A percentile compares a stretch with the other conserved stretches of the same genome.
Evolutionary conservation across 2,329 filamentous ascomycete species (phyloP).

Genomic region (Dothistroma septosporum): DNA sequence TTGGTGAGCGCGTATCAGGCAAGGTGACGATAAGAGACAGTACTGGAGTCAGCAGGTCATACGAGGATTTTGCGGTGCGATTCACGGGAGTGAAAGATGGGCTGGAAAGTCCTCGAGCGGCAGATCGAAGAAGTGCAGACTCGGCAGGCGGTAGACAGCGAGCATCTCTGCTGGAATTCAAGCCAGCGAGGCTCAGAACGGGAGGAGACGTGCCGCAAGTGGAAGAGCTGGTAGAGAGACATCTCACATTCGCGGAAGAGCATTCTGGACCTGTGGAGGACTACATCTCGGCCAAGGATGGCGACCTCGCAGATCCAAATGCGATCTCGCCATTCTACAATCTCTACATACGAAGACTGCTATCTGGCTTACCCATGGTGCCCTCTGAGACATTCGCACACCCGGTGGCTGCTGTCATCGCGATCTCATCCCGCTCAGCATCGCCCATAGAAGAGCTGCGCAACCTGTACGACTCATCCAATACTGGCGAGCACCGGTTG

Average conservation of each 20-base stretch:
- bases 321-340: constrained; percentile 63
- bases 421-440: constrained; percentile 83
- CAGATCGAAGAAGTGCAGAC: constrained; percentile 38
- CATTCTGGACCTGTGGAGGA: constrained; percentile 37
- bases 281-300: constrained; percentile 40
- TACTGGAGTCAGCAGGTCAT: constrained; percentile 72
- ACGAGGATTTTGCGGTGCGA: constrained; percentile 85
- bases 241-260: constrained; percentile 70
- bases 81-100: constrained; percentile 68
- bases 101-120: constrained; percentile 37
- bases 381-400: constrained; percentile 93
- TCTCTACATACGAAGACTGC: constrained; percentile 74
- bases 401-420: constrained; percentile 89
- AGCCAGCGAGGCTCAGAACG: constrained; percentile 39
- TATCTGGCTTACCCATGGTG: constrained; percentile 73
- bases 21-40: constrained; percentile 90
- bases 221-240: constrained; percentile 74
- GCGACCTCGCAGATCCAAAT: constrained; percentile 14
- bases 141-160: constrained; percentile 28
- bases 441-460: constrained; percentile 82
- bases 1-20: constrained; percentile 81
- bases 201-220: constrained; percentile 62
- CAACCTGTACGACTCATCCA: constrained; percentile 79
- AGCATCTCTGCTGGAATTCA: constrained; percentile 33
- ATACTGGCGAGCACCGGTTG: constrained; percentile 65